Conservation (phyloP, 805 yeast species). For the Ogataea haglerorum region DNA sequence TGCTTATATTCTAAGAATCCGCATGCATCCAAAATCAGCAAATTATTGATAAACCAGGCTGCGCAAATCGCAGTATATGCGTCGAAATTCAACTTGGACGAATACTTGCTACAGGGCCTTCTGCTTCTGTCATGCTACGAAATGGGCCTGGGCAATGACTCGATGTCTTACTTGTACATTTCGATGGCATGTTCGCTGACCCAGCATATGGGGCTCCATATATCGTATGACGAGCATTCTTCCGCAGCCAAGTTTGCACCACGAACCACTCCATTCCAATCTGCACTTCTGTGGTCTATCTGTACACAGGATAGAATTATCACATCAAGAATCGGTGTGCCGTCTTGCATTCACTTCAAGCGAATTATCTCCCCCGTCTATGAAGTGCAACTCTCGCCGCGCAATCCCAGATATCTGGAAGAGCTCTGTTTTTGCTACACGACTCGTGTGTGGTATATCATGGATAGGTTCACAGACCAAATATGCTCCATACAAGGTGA, state of each 20-base stretch:
- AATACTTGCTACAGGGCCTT: constrained; percentile 25
- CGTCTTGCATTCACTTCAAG: constrained; percentile 34
- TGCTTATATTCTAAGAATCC: constrained; percentile 23
- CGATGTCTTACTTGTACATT: constrained; percentile 30
- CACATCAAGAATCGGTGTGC: constrained; percentile 27
- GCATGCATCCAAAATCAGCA: constrained; percentile 8
- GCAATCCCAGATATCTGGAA: constrained; percentile 11
- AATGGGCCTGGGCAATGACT: constrained; percentile 29
- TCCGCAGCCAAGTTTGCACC: constrained; percentile 24
- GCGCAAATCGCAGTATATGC: constrained; percentile 24
- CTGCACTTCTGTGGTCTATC: constrained; percentile 31
- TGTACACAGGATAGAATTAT: constrained; percentile 32
- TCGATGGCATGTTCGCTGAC: constrained; percentile 33
- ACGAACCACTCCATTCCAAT: constrained; percentile 24
- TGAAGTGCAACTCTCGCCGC: constrained; percentile 16
- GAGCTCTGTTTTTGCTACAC: constrained; percentile 29
- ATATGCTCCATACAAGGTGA: constrained; percentile 32
- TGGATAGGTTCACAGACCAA: constrained; percentile 35
- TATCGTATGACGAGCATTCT: constrained; percentile 23
- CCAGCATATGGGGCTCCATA: constrained; percentile 35
- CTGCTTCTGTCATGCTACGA: constrained; percentile 31
- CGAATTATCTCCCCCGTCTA: constrained; percentile 34
- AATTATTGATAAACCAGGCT: constrained; percentile 26
- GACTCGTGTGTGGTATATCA: constrained; percentile 30
- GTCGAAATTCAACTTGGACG: constrained; percentile 22